phyloP scores from a whole-genome alignment of 441 rosid species.

The Pelargonium cotyledonis region DNA sequence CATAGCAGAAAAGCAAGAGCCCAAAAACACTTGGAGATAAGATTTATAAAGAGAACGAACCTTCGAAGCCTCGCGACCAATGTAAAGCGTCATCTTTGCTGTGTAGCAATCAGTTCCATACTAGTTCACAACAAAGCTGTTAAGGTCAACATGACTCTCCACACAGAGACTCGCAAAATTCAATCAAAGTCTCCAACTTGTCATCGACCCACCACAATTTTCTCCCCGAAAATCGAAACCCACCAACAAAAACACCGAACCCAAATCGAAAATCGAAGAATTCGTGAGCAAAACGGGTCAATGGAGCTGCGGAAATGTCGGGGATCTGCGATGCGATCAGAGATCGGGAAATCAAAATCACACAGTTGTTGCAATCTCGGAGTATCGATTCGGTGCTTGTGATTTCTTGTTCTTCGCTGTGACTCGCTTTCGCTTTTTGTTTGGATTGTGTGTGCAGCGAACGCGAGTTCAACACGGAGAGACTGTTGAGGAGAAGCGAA shows the following conservation, averaged over 20 bases:
- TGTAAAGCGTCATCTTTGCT: constrained; percentile 72
- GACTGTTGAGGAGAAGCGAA: constrained; percentile 34
- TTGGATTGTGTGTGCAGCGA: constrained; percentile 23
- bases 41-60: constrained; percentile 23
- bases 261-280: not conserved
- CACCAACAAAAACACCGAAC: not conserved
- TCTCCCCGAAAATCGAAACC: constrained; percentile 24
- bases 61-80: constrained; percentile 98
- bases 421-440: constrained; percentile 8
- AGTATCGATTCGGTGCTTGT: no score
- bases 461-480: constrained; percentile 71
- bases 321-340: constrained; percentile 2
- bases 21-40: not conserved
- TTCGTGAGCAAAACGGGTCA: not conserved
- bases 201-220: not conserved
- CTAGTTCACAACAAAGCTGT: constrained; percentile 28
- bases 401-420: not conserved
- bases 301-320: not conserved
- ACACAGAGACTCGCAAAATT: constrained; percentile 31
- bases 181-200: constrained; percentile 5
- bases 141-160: constrained; percentile 23
- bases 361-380: no score
- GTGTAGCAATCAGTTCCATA: constrained; percentile 52
- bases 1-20: constrained; percentile 4
- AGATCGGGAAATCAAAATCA: not conserved